These are phyloP conservation scores for Daldinia bambusicola DNA, from an alignment of 495 filamentous ascomycete species.

Conservation along the genomic window DNA sequence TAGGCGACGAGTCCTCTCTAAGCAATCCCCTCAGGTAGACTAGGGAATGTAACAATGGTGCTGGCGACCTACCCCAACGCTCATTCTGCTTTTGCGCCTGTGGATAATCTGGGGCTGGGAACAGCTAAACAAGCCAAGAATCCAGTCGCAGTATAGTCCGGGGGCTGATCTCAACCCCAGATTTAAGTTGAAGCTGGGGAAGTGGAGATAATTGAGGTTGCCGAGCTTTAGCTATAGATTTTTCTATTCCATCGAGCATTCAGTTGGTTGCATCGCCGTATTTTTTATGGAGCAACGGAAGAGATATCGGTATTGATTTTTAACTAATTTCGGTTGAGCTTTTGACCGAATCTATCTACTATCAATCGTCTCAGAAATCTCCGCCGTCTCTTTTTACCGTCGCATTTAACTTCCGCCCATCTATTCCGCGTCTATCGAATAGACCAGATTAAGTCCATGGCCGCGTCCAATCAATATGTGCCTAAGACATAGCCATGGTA, in stretches of 20 bases:
- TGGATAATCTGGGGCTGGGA: conserved; percentile 16
- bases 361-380: neutral
- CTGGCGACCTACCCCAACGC: conserved; percentile 26
- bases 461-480: too few relatives aligned
- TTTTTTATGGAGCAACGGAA: neutral
- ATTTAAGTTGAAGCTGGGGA: conserved; percentile 26
- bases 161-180: conserved; percentile 22
- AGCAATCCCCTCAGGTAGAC: neutral
- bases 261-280: conserved; percentile 5
- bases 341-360: conserved; percentile 14
- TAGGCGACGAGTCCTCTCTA: conserved; percentile 3
- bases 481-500: too few relatives aligned
- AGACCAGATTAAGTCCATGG: too few relatives aligned
- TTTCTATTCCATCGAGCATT: conserved; percentile 22
- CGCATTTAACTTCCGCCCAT: neutral
- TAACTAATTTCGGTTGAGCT: conserved; percentile 10
- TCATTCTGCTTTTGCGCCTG: conserved; percentile 27
- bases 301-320: conserved; percentile 9
- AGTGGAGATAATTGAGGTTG: conserved; percentile 14
- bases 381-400: neutral
- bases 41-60: neutral
- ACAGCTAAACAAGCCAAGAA: conserved; percentile 12
- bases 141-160: neutral
- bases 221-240: conserved; percentile 25
- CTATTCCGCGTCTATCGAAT: neutral